A percentile compares a stretch with the other conserved stretches of the same genome.
Conservation (phyloP, 2,329 filamentous ascomycete genomes). For the Chaetomium globosum region DNA sequence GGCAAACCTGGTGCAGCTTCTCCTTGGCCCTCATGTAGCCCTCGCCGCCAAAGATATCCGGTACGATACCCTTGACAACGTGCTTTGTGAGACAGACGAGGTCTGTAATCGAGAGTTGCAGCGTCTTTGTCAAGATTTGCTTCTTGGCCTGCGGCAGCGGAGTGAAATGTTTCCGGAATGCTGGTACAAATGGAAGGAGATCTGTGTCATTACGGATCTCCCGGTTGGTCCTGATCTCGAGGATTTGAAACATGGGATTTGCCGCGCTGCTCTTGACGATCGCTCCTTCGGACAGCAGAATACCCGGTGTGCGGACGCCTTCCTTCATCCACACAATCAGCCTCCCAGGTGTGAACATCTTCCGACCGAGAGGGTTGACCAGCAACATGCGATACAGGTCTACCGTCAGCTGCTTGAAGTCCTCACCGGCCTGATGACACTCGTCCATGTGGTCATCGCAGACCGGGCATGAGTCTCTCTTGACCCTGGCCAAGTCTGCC, state of each 20-base stretch:
- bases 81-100: slow-evolving; percentile 83
- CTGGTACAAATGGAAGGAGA: slow-evolving; percentile 77
- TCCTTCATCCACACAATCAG: slow-evolving; percentile 85
- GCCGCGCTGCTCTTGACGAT: slow-evolving; percentile 59
- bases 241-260: slow-evolving; percentile 71
- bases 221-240: slow-evolving; percentile 72
- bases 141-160: slow-evolving; percentile 66
- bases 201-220: slow-evolving; percentile 78
- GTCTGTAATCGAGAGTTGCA: slow-evolving; percentile 72
- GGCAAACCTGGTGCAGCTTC: slow-evolving; percentile 68
- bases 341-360: slow-evolving; percentile 74
- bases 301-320: slow-evolving; percentile 77
- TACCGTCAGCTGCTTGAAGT: slow-evolving; percentile 75
- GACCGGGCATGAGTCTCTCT: slow-evolving; percentile 77
- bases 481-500: slow-evolving; percentile 86
- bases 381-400: slow-evolving; percentile 78
- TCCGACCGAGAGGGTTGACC: slow-evolving; percentile 77
- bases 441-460: slow-evolving; percentile 79
- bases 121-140: slow-evolving; percentile 68
- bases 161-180: slow-evolving; percentile 68
- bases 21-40: slow-evolving; percentile 60
- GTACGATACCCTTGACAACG: slow-evolving; percentile 59
- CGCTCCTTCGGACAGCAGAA: slow-evolving; percentile 76
- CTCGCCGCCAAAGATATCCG: slow-evolving; percentile 60
- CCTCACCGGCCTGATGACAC: slow-evolving; percentile 80